Base-by-base conservation (phyloP, 2,329 filamentous ascomycete genomes). In the Cytospora piceicola region DNA sequence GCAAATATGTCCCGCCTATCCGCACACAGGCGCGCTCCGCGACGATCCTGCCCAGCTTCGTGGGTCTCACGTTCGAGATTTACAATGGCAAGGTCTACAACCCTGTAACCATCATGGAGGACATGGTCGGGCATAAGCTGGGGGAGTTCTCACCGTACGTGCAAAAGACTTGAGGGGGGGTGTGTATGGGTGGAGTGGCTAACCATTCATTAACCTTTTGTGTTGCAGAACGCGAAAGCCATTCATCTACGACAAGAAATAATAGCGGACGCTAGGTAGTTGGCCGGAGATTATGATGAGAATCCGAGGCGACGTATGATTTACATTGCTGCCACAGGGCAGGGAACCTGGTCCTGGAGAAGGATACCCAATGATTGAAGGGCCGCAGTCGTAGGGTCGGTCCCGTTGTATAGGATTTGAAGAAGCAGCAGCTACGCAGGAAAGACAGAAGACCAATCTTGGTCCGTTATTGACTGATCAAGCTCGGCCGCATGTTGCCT, bases 81-180 rank as follows among this genome's bases (percentile, higher is more conserved):
- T 90, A 97, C 81, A 96, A 97, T 77, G 94, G 94, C 73, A 96
- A 95, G 81, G 85, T 85, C 36, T 97, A 97, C 78, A 81, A 90
- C 72, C 91, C 95, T 71, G 84, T 97, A 63, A 85, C 83, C 70
- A 91, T 97, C 69, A 96, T 93, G 20, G 94, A 97, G 77, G 92
- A 97, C 74, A 97, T 97, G 94, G 94, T 97, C 58, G 94, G 94
- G 62, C 91, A 95, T 79, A 97, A 97, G 80, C 83, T 97, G 71
- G 94, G 94, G 72, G 94, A 97, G 80, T 97, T 97, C 77, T 89
- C 93, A 69, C 82, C 87, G 93, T 97, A 86, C 74, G 92, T 87
- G 58, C 9, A 20, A 7, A 5, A 2, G 6, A 20, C 12, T 29
- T 15, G 9, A 17, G 42, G 42, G 12, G 9, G 12, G 22, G 20